These are phyloP conservation scores for Xylaria sp. DNA, from an alignment of 2,329 filamentous ascomycete genomes.

Conservation along the genomic window DNA sequence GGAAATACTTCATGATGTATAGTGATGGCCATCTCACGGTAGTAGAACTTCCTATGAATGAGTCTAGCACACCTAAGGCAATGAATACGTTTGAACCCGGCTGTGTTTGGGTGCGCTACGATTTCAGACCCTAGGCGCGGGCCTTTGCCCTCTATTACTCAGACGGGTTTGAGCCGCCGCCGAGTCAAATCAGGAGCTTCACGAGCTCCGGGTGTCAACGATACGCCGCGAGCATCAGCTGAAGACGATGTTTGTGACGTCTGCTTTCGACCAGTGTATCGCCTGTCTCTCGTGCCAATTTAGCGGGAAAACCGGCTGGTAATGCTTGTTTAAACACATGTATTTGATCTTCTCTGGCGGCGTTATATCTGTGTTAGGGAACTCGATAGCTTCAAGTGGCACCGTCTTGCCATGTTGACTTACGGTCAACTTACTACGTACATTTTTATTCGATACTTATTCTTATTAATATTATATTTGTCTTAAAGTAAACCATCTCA, in stretches of 20 bases:
- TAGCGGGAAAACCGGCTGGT: conserved; percentile 72
- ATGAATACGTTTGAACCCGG: neutral
- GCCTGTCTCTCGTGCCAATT: conserved; percentile 78
- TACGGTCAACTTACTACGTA: too few species aligned
- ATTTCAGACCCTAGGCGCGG: conserved; percentile 50
- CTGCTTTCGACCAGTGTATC: conserved; percentile 65
- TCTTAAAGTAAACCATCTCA: too few species aligned
- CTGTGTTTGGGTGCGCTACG: neutral
- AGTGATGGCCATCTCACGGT: too few species aligned
- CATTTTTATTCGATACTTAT: too few species aligned
- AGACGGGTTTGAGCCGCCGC: conserved; percentile 74
- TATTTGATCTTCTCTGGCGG: conserved; percentile 69
- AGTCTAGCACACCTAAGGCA: too few species aligned
- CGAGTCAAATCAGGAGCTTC: conserved; percentile 68
- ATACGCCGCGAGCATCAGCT: conserved; percentile 79
- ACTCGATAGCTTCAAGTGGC: conserved; percentile 72
- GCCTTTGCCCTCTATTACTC: conserved; percentile 68
- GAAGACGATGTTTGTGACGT: conserved; percentile 6
- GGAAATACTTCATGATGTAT: neutral
- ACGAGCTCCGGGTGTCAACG: conserved; percentile 73
- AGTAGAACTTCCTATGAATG: too few species aligned
- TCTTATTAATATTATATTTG: too few species aligned
- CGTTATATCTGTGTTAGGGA: conserved; percentile 73
- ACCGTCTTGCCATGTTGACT: conserved; percentile 51
- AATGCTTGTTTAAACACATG: conserved; percentile 71